Evolutionary conservation across 2,329 filamentous ascomycete genomes (phyloP).

Genomic region (Xylariaceae sp.): DNA sequence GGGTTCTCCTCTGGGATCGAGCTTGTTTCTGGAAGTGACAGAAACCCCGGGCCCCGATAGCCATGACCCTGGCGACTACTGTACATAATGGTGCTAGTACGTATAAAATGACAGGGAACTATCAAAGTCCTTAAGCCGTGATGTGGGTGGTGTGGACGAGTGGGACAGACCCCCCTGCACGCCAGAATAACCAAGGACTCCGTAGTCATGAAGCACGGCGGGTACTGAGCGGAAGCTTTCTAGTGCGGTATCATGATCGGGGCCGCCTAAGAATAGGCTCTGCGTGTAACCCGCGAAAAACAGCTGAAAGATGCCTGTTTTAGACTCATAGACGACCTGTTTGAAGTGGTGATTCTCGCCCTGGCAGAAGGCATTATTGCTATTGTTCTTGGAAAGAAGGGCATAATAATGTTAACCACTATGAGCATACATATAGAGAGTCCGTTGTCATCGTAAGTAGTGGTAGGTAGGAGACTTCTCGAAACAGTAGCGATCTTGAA

Average conservation of each 20-base stretch:
- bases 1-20: slow-evolving; percentile 3
- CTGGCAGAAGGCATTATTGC: not conserved
- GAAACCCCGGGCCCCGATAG: not conserved
- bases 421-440: too few species aligned
- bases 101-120: slow-evolving; percentile 7
- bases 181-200: not conserved
- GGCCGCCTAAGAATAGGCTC: not conserved
- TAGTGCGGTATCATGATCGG: slow-evolving; percentile 1
- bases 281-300: slow-evolving; percentile 6
- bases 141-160: too few species aligned
- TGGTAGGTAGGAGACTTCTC: too few species aligned
- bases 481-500: too few species aligned
- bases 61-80: too few species aligned
- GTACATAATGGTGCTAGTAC: too few species aligned
- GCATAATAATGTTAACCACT: too few species aligned
- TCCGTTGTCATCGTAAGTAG: too few species aligned
- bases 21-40: slow-evolving; percentile 10
- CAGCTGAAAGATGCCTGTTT: slow-evolving; percentile 9
- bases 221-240: not conserved
- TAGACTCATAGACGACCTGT: not conserved
- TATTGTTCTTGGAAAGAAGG: too few species aligned
- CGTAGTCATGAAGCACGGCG: not conserved
- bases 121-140: not conserved
- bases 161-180: slow-evolving; percentile 12
- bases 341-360: not conserved